A percentile compares a stretch with the other conserved stretches of the same genome.
These are phyloP conservation scores for Corchorus capsularis DNA, from an alignment of 345 rosid species.

Conservation along the genomic window DNA sequence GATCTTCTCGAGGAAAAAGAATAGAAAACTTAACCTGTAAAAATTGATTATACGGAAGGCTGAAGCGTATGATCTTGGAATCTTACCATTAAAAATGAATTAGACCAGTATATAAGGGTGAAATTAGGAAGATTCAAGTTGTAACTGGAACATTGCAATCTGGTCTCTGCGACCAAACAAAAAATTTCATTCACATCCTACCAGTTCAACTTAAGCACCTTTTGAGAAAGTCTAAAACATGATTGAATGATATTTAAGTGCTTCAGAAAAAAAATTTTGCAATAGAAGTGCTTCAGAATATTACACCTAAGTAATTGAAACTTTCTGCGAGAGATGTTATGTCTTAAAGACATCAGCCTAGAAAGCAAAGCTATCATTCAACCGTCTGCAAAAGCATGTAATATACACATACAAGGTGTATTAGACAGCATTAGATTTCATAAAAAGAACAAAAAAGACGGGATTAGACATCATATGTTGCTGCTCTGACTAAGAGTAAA, in stretches of 20 bases:
- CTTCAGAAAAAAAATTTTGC: neutral
- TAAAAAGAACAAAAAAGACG: neutral
- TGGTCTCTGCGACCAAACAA: no score
- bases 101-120: no score
- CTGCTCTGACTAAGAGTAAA: slow-evolving; percentile 6
- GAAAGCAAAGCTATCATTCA: slow-evolving; percentile 1
- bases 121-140: no score
- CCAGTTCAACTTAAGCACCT: no score
- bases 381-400: neutral
- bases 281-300: neutral
- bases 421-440: no score
- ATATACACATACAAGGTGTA: neutral
- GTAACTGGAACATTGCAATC: no score
- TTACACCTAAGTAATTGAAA: neutral
- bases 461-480: neutral
- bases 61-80: no score
- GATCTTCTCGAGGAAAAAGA: no score
- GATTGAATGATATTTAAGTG: neutral
- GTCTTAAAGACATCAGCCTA: neutral
- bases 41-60: no score
- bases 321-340: neutral
- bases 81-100: no score
- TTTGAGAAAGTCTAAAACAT: neutral
- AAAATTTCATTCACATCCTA: no score
- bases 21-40: no score